Conservation (phyloP, 2,329 filamentous ascomycete genomes). For the Epichloe gansuensis region DNA sequence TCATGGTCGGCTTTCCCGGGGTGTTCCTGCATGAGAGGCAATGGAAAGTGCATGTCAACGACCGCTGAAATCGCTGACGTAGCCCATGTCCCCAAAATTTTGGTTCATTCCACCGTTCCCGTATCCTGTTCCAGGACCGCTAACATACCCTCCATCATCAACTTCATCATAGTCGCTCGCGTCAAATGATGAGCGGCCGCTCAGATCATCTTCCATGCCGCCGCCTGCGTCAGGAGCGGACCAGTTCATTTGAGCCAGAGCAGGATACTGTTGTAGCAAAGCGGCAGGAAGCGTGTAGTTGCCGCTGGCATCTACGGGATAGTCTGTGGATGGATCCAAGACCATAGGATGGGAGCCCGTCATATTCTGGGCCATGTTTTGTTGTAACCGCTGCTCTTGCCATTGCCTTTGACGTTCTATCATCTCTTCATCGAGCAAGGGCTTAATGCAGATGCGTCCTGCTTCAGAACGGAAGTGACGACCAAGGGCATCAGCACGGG, state of each 20-base stretch:
- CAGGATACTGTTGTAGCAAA: constrained; percentile 82
- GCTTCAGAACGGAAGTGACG: constrained; percentile 94
- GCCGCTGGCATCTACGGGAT: constrained; percentile 42
- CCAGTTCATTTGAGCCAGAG: constrained; percentile 86
- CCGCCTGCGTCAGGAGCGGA: constrained; percentile 50
- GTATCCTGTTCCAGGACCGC: constrained; percentile 47
- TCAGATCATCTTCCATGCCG: constrained; percentile 65
- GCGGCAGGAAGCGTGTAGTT: constrained; percentile 72
- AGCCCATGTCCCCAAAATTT: constrained; percentile 39
- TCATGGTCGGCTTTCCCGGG: background rate
- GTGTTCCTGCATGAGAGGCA: background rate
- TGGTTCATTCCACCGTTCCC: constrained; percentile 44
- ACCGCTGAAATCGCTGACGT: constrained; percentile 40
- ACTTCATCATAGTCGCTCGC: constrained; percentile 66
- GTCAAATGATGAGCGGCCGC: constrained; percentile 71
- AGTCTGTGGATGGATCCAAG: constrained; percentile 48
- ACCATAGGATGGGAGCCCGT: constrained; percentile 41
- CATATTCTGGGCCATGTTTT: constrained; percentile 51
- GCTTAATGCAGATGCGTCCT: constrained; percentile 90
- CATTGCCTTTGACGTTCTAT: constrained; percentile 64
- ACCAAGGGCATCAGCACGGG: constrained; percentile 86
- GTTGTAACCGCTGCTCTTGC: constrained; percentile 59
- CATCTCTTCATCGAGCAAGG: constrained; percentile 90
- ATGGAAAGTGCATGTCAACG: constrained; percentile 5
- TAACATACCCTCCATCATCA: constrained; percentile 58